Conservation (phyloP, 768 basidiomycete species). For the Lactifluus piperatus region DNA sequence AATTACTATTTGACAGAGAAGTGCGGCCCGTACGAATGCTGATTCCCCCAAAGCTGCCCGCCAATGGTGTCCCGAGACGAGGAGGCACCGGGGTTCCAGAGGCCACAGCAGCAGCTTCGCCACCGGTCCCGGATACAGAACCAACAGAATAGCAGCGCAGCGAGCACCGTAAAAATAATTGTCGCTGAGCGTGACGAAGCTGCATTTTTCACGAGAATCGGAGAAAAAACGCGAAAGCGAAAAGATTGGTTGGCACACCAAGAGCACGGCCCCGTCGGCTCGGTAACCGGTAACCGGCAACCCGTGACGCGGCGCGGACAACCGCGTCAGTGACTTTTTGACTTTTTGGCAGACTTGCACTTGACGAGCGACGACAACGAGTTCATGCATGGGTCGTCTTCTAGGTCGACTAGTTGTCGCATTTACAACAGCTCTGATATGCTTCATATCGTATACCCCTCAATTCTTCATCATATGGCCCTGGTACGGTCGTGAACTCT, state of each 20-base stretch:
- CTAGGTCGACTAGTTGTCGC: constrained; percentile 57
- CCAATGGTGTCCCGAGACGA: constrained; percentile 3
- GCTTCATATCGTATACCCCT: constrained; percentile 81
- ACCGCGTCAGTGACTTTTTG: no score
- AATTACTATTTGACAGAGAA: neutral
- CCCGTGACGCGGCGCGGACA: no score
- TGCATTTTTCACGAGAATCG: neutral
- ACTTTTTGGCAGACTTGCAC: no score
- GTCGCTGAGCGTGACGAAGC: constrained; percentile 8
- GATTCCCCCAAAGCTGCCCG: constrained; percentile 15
- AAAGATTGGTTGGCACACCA: neutral
- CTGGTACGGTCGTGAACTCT: constrained; percentile 75
- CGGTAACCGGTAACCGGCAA: no score
- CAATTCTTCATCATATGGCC: constrained; percentile 91
- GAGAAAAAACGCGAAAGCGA: neutral
- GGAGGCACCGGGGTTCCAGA: neutral
- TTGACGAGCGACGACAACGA: no score
- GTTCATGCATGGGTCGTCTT: constrained; percentile 42
- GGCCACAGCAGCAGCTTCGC: neutral
- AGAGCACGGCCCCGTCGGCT: neutral
- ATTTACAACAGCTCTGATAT: constrained; percentile 62
- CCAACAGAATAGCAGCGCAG: constrained; percentile 1
- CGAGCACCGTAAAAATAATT: neutral
- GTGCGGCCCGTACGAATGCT: constrained; percentile 5
- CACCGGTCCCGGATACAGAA: neutral